These are phyloP conservation scores for Naegleria gruberi DNA, from an alignment of 208 protist genomes.

Conservation along the genomic window DNA sequence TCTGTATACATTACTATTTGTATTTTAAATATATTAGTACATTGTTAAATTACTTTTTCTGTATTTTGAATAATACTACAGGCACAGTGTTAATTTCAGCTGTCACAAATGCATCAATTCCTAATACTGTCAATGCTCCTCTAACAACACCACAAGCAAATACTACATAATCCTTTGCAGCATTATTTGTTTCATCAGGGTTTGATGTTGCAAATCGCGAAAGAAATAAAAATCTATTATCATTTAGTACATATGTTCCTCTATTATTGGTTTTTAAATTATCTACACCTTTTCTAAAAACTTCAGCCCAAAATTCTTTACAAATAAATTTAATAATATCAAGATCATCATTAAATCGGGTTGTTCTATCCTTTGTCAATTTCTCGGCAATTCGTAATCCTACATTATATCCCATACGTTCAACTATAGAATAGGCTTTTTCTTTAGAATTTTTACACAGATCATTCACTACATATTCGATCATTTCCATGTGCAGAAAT, in stretches of 20 bases:
- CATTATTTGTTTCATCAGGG: not conserved
- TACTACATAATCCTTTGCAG: not conserved
- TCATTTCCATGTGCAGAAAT: not conserved
- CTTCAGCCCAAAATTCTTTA: conserved; percentile 20
- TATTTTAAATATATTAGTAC: no score
- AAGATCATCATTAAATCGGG: conserved; percentile 9
- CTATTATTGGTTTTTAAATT: conserved; percentile 24
- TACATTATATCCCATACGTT: not conserved
- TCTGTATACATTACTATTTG: no score
- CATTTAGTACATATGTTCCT: conserved; percentile 21
- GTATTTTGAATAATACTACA: not conserved
- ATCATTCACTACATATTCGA: not conserved
- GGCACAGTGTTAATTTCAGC: not conserved
- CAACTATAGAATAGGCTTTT: not conserved
- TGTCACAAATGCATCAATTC: conserved; percentile 5
- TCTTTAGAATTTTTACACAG: not conserved
- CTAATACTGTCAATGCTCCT: not conserved
- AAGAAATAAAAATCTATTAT: not conserved
- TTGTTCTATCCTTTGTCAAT: conserved; percentile 2
- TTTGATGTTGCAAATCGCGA: not conserved
- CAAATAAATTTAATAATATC: conserved; percentile 26
- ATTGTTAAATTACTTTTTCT: not conserved
- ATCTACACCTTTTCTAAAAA: conserved; percentile 15
- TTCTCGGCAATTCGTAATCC: not conserved
- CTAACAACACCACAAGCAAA: not conserved